Base-by-base conservation (phyloP, 2,329 filamentous ascomycete species). In the Colletotrichum melonis region DNA sequence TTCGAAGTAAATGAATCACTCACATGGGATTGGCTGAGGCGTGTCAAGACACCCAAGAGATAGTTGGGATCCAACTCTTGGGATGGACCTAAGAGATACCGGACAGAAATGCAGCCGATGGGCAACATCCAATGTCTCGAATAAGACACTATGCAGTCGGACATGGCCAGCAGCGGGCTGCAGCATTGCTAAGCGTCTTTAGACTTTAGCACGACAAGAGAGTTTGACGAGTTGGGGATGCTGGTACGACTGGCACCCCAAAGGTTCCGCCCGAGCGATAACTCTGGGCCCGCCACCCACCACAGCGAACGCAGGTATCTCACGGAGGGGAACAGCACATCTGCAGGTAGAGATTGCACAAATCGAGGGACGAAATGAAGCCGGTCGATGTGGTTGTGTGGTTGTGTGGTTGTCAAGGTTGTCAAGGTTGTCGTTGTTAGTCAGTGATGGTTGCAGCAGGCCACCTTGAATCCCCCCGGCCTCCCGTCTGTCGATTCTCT, bases 341-440 rank as follows among this genome's bases (percentile, higher is more conserved):
- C 55, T 64, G 52, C 54, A 60, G 67, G 49, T 54, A 58, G 16
- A 58, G 16, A 46, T 32, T 32, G 60, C 16, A 60, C 32, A 57
- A 28, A 24, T 46, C 42, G 26, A 22, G 42, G 38, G 24, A 9
- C 30, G 57, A 42, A 3, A 49, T 49, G 42, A 22, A 49, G 42
- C 19, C 19, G 42, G 19, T 19, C 42, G 38, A 42, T 19, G 38
- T 49, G 42, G 42, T 49, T 49, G 42, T 9, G 42, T 49, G 42
- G 42, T 49, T 49, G 42, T 49, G 38, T 49, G 42, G 42, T 49
- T 49, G 42, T 11, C 22, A 19, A 22, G 42, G 42, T 49, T 49
- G 42, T 49, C 42, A 49, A 49, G 42, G 42, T 49, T 49, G 42
- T 22, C 16, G 42, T 49, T 49, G 19, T 49, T 8, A 49, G 19